These are phyloP conservation scores for Neospermospora avenae DNA, from an alignment of 2,329 filamentous ascomycete species.

Conservation along the genomic window DNA sequence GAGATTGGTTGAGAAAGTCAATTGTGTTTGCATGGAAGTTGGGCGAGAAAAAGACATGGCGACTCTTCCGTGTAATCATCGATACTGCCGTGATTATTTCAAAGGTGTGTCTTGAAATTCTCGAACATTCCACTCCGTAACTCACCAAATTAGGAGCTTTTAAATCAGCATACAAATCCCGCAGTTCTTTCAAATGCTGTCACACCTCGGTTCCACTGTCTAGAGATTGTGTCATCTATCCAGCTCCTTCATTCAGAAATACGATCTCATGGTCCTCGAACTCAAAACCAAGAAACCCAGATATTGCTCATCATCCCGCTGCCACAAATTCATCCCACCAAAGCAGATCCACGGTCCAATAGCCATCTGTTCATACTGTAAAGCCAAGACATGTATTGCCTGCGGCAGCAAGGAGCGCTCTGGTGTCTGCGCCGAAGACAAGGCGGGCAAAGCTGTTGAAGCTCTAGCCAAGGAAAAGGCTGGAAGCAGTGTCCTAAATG, in stretches of 20 bases:
- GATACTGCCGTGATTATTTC: slow-evolving; percentile 24
- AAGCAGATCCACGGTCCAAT: slow-evolving; percentile 22
- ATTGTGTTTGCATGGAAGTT: slow-evolving; percentile 26
- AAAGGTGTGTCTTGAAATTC: slow-evolving; percentile 11
- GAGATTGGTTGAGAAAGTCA: slow-evolving; percentile 4
- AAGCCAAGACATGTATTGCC: slow-evolving; percentile 23
- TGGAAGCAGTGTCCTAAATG: slow-evolving; percentile 32
- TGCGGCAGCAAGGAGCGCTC: slow-evolving; percentile 26
- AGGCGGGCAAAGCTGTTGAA: slow-evolving; percentile 23
- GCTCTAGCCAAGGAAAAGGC: slow-evolving; percentile 25
- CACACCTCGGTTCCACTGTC: slow-evolving; percentile 3
- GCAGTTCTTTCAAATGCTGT: slow-evolving; percentile 23
- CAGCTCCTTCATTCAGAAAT: slow-evolving; percentile 18
- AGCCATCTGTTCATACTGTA: slow-evolving; percentile 24
- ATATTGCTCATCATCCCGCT: slow-evolving; percentile 27
- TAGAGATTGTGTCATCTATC: background rate
- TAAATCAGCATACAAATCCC: slow-evolving; percentile 21
- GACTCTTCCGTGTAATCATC: slow-evolving; percentile 21
- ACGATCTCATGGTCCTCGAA: slow-evolving; percentile 28
- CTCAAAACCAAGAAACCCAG: slow-evolving; percentile 29
- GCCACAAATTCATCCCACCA: slow-evolving; percentile 31
- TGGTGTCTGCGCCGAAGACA: slow-evolving; percentile 31
- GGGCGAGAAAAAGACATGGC: slow-evolving; percentile 15
- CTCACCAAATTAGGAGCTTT: slow-evolving; percentile 18
- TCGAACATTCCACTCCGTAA: background rate